Evolutionary conservation across 768 basidiomycete genomes (phyloP), one percentile per base, ranked within the genome.

Genomic region (Mycena chlorophos): DNA sequence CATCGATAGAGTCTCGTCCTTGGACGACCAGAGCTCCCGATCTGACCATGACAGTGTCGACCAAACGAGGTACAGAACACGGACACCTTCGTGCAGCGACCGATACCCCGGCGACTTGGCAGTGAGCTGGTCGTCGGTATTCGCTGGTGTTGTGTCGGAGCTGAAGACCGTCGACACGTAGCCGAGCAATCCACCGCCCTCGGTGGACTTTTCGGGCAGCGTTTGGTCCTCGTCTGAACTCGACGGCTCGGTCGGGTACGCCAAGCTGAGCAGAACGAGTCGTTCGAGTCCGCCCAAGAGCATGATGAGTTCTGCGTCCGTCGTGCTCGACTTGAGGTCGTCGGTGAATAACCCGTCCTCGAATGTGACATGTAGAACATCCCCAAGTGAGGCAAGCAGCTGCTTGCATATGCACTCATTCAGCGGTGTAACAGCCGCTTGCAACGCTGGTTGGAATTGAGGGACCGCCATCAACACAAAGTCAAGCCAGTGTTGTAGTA

Each of bases 401-500:
- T 93, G 91, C 37, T 79, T 76, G 65, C 89, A 88, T 56, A 96
- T 67, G 63, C 90, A 89, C 56, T 92, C 92, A 57, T 82, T 86
- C 26, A 98, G 76, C 2, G 93, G 87, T 2, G 81, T 73, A 22
- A 96, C 76, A 30, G 87, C 78, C 10, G 79, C 75, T 49, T 87
- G 83, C 1, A 91, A 73, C 2, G 82, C 75, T 19, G 86, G 85
- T 55, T 89, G 88, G 66, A 94, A 91, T 62, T 93, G 91, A 3
- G 92, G 87, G 17, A 95, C 74, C 1, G 93, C 91, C 86, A 91
- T 91, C 51, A 96, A 80, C 56, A 98, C 79, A 68, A 99, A 98
- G 68, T 98, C 96, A 25, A 98, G 78, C 96, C 96, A 98, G 63
- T 97, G 92, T 65, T 97, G 95, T 27, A 96, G 69, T 23, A 96